phyloP scores from a whole-genome alignment of 495 filamentous ascomycete species.

The Penicillium alfredii region DNA sequence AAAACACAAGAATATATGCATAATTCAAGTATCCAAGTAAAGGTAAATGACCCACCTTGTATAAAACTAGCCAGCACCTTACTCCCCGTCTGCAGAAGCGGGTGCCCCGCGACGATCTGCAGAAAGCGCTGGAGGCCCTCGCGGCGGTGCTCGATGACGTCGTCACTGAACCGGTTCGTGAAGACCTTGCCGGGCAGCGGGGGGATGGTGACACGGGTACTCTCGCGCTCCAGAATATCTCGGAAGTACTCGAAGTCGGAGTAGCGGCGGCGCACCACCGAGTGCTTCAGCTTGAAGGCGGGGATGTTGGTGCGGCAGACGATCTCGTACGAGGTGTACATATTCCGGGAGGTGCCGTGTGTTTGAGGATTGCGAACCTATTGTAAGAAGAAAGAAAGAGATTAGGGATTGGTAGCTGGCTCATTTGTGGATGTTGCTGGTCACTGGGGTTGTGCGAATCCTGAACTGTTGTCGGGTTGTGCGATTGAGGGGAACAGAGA shows the following conservation, averaged over 20 bases:
- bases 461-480: too few relatives aligned
- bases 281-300: conserved; percentile 89
- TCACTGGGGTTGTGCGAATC: too few relatives aligned
- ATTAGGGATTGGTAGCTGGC: conserved; percentile 3
- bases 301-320: conserved; percentile 96
- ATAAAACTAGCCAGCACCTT: conserved; percentile 95
- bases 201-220: conserved; percentile 88
- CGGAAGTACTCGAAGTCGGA: conserved; percentile 98
- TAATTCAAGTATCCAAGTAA: conserved; percentile 2
- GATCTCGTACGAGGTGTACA: conserved; percentile 99
- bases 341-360: conserved; percentile 85
- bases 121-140: conserved; percentile 92
- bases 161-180: conserved; percentile 95
- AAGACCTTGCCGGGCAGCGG: conserved; percentile 96
- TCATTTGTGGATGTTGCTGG: too few relatives aligned
- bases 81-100: conserved; percentile 92
- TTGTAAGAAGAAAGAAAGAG: too few relatives aligned
- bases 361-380: conserved; percentile 94
- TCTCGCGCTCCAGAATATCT: conserved; percentile 94
- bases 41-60: conserved; percentile 65
- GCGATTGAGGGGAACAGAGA: too few relatives aligned
- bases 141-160: conserved; percentile 93
- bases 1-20: too few relatives aligned
- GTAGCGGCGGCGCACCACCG: conserved; percentile 84
- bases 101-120: conserved; percentile 96